phyloP scores from a whole-genome alignment of 768 basidiomycete genomes.

The Lanmaoa pseudosensibilis region DNA sequence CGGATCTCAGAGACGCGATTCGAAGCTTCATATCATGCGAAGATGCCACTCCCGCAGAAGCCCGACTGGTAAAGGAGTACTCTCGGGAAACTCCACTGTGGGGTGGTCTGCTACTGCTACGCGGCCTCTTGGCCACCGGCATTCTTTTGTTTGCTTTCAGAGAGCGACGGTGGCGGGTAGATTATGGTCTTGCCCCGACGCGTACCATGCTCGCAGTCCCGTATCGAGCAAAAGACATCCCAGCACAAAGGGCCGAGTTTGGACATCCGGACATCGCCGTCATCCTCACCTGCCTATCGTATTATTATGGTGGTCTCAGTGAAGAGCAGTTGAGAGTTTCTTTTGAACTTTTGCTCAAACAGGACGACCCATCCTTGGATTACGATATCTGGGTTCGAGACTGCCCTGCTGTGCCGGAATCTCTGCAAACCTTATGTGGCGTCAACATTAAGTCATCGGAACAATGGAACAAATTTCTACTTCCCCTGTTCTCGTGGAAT shows the following conservation, averaged over 20 bases:
- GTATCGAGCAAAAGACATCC: conserved; percentile 40
- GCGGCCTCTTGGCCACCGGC: conserved; percentile 35
- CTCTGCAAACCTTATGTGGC: conserved; percentile 14
- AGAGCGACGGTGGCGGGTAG: conserved; percentile 41
- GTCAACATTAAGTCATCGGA: conserved; percentile 33
- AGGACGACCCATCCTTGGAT: conserved; percentile 33
- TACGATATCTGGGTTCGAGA: conserved; percentile 34
- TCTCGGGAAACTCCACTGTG: conserved; percentile 10
- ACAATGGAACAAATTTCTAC: conserved; percentile 23
- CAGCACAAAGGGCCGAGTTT: conserved; percentile 39
- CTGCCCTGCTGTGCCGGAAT: conserved; percentile 18
- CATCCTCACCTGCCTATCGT: conserved; percentile 37
- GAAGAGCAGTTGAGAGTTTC: conserved; percentile 29
- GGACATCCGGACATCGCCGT: conserved; percentile 40
- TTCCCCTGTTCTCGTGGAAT: conserved; percentile 32
- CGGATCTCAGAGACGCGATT: conserved; percentile 8
- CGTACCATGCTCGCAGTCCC: conserved; percentile 40
- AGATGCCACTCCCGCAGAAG: background rate
- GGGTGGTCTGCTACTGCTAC: conserved; percentile 31
- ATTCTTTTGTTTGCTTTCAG: conserved; percentile 32
- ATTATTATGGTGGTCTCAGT: conserved; percentile 38
- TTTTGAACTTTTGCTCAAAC: conserved; percentile 30
- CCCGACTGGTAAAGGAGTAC: conserved; percentile 10
- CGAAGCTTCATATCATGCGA: conserved; percentile 24
- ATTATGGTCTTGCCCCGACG: conserved; percentile 35